A percentile compares a stretch with the other conserved stretches of the same genome.
phyloP scores from a whole-genome alignment of 108 stramenopile genomes.

The Asterionellopsis glacialis region DNA sequence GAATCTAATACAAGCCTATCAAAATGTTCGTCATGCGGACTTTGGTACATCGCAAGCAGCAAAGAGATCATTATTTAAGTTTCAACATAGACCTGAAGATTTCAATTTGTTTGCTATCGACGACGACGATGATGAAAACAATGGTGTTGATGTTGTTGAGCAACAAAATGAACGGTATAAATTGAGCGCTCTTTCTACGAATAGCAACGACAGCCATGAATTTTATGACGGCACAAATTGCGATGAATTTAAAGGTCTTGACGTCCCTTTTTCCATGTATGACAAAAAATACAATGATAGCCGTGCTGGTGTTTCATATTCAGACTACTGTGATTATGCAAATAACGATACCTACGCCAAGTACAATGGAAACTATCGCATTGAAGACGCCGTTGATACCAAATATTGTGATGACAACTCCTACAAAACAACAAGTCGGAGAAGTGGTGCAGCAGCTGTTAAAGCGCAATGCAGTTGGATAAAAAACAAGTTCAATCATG shows the following conservation, averaged over 20 bases:
- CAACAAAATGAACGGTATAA: too few species aligned
- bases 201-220: too few species aligned
- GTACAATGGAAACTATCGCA: conserved; percentile 4
- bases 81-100: conserved; percentile 56
- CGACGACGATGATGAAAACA: conserved; percentile 22
- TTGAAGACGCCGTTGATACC: conserved; percentile 17
- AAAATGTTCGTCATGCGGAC: conserved; percentile 83
- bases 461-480: conserved; percentile 62
- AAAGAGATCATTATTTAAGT: conserved; percentile 88
- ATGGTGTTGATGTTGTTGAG: conserved; percentile 1
- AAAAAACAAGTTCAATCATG: conserved; percentile 68
- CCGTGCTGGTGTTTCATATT: too few species aligned
- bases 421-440: conserved; percentile 5
- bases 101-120: conserved; percentile 70
- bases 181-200: too few species aligned
- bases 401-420: conserved; percentile 15
- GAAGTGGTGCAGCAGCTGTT: not conserved
- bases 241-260: too few species aligned
- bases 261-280: too few species aligned
- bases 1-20: conserved; percentile 81
- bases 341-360: conserved; percentile 14
- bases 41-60: conserved; percentile 84
- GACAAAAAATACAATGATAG: too few species aligned
- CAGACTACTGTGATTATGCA: too few species aligned
- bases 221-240: too few species aligned